phyloP scores from a whole-genome alignment of 441 rosid species.

The Viola pubescens region DNA sequence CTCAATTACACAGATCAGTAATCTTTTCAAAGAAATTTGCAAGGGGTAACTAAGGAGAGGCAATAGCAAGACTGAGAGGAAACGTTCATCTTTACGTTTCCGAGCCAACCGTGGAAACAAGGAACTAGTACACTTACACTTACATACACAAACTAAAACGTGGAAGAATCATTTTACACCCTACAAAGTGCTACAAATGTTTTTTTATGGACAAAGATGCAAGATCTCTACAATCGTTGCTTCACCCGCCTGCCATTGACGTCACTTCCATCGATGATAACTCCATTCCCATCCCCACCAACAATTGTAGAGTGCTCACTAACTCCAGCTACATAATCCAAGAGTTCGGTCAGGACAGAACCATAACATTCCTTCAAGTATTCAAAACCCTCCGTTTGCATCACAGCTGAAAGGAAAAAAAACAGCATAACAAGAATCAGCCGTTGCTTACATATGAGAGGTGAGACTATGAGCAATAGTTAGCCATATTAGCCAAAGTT shows the following conservation, averaged over 20 bases:
- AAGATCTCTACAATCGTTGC: slow-evolving; percentile 51
- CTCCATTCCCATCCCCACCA: slow-evolving; percentile 42
- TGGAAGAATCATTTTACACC: neutral
- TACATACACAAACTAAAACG: neutral
- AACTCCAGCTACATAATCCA: slow-evolving; percentile 28
- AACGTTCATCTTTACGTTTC: too few species aligned
- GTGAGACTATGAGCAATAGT: too few species aligned
- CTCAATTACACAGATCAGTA: too few species aligned
- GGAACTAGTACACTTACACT: neutral
- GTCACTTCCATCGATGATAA: slow-evolving; percentile 48
- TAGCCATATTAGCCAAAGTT: too few species aligned
- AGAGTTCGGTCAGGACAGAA: slow-evolving; percentile 41
- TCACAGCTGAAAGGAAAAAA: slow-evolving; percentile 53
- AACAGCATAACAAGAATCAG: too few species aligned
- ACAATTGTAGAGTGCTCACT: slow-evolving; percentile 48
- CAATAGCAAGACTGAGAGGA: too few species aligned
- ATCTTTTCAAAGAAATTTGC: too few species aligned
- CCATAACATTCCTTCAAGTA: slow-evolving; percentile 77
- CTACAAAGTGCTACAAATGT: neutral
- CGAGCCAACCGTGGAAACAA: neutral
- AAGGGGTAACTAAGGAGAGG: too few species aligned
- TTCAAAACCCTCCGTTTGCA: slow-evolving; percentile 90
- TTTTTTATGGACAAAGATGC: neutral
- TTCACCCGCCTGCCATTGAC: slow-evolving; percentile 77
- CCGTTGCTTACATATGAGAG: too few species aligned